Percentiles rank a stretch among this genome's conserved stretches.
Conservation (phyloP, 1,284 basidiomycete genomes). For the Leccinum glutinopallens region DNA sequence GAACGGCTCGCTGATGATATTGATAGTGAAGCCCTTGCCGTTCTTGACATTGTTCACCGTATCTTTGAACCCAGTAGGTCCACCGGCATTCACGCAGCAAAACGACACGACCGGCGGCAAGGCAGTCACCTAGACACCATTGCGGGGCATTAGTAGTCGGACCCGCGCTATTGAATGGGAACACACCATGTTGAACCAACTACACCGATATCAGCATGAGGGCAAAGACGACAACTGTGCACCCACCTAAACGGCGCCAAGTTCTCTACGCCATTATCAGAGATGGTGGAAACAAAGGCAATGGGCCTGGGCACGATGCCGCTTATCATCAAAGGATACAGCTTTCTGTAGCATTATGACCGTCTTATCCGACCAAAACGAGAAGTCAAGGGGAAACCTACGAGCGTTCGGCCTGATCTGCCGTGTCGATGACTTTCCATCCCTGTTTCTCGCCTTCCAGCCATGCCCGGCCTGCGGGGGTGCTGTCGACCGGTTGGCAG, state of each 20-base stretch:
- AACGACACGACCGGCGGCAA: slow-evolving; percentile 64
- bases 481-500: slow-evolving; percentile 53
- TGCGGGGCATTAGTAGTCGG: neutral
- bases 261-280: slow-evolving; percentile 55
- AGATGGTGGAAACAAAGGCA: slow-evolving; percentile 66
- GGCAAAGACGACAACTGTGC: slow-evolving; percentile 4
- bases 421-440: slow-evolving; percentile 60
- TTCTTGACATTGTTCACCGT: slow-evolving; percentile 60
- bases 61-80: slow-evolving; percentile 48
- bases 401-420: slow-evolving; percentile 45
- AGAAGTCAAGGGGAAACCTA: slow-evolving; percentile 30
- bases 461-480: slow-evolving; percentile 51
- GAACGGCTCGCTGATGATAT: slow-evolving; percentile 74
- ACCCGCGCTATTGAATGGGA: neutral
- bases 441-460: slow-evolving; percentile 50
- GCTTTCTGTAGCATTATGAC: slow-evolving; percentile 15
- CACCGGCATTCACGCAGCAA: slow-evolving; percentile 39
- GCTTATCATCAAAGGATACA: slow-evolving; percentile 57
- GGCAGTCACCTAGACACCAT: slow-evolving; percentile 40
- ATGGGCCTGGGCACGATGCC: slow-evolving; percentile 68
- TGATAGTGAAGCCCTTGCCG: slow-evolving; percentile 65
- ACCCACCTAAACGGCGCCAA: slow-evolving; percentile 58
- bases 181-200: slow-evolving; percentile 49
- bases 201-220: slow-evolving; percentile 20
- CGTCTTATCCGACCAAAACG: neutral